These are phyloP conservation scores for Kazachstania sp. DNA, from an alignment of 1,139 yeast genomes.

Conservation along the genomic window DNA sequence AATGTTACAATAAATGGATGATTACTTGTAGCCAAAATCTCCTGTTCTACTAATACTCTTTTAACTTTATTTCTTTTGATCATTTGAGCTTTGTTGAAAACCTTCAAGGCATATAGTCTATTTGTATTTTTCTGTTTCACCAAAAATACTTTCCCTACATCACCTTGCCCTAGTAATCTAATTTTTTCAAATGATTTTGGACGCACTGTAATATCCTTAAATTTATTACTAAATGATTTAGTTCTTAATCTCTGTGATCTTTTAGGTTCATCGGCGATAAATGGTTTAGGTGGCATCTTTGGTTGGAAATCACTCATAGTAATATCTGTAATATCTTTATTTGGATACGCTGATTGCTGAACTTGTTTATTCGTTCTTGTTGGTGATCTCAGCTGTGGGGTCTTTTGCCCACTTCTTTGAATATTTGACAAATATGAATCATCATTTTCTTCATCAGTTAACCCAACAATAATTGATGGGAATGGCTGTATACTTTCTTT, in stretches of 20 bases:
- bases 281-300: not conserved
- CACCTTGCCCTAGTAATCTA: slow-evolving; percentile 87
- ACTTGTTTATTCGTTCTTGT: not conserved
- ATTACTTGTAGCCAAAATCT: slow-evolving; percentile 86
- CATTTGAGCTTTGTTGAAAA: slow-evolving; percentile 85
- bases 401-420: not conserved
- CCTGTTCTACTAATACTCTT: slow-evolving; percentile 93
- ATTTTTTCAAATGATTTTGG: slow-evolving; percentile 86
- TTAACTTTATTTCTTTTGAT: slow-evolving; percentile 89
- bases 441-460: slow-evolving; percentile 7
- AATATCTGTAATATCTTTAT: not conserved
- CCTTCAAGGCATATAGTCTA: slow-evolving; percentile 85
- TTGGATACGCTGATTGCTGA: too few species aligned
- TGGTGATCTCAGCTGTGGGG: not conserved
- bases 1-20: slow-evolving; percentile 96
- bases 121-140: slow-evolving; percentile 74
- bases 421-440: not conserved
- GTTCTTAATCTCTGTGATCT: slow-evolving; percentile 41
- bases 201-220: slow-evolving; percentile 71
- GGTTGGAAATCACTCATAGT: not conserved
- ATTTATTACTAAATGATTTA: slow-evolving; percentile 49
- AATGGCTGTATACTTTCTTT: slow-evolving; percentile 16
- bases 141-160: slow-evolving; percentile 91
- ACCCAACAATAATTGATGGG: slow-evolving; percentile 22
- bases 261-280: slow-evolving; percentile 18